These are phyloP conservation scores for Pseudofabraea citricarpa DNA, from an alignment of 2,329 filamentous ascomycete species.

Conservation along the genomic window DNA sequence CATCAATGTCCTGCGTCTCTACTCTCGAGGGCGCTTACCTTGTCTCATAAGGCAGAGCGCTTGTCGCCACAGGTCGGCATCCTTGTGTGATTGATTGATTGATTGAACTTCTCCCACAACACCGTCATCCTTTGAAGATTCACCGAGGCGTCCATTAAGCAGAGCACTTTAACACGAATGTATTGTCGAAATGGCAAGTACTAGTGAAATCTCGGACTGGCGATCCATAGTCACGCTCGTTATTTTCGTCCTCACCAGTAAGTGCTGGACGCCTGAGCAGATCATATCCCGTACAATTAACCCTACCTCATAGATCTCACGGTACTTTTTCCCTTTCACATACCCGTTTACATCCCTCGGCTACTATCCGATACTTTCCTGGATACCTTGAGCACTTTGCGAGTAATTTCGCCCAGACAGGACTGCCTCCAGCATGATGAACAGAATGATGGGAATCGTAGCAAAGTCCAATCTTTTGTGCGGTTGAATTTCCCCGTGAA, in stretches of 20 bases:
- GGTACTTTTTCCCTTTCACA: slow-evolving; percentile 64
- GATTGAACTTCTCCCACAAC: background rate
- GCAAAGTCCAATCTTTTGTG: slow-evolving; percentile 36
- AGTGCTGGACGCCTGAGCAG: slow-evolving; percentile 31
- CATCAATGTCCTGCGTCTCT: too few species aligned
- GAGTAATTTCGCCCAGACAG: slow-evolving; percentile 46
- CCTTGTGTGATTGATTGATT: too few species aligned
- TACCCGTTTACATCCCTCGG: slow-evolving; percentile 57
- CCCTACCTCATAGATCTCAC: slow-evolving; percentile 48
- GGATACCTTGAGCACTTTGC: slow-evolving; percentile 36
- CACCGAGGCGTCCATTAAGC: too few species aligned
- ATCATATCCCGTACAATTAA: slow-evolving; percentile 3
- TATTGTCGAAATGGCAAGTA: slow-evolving; percentile 33
- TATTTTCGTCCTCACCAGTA: slow-evolving; percentile 66
- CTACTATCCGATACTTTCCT: slow-evolving; percentile 39
- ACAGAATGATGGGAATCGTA: slow-evolving; percentile 18
- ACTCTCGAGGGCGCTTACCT: background rate
- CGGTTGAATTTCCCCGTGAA: slow-evolving; percentile 59
- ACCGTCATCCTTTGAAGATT: background rate
- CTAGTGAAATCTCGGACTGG: slow-evolving; percentile 56
- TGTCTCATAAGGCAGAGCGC: background rate
- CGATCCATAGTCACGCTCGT: slow-evolving; percentile 66
- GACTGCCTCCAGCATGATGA: slow-evolving; percentile 17
- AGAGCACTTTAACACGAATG: too few species aligned
- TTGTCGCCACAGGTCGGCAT: background rate